Conservation (phyloP, 2,329 filamentous ascomycete genomes). For the Colletotrichum tofieldiae region DNA sequence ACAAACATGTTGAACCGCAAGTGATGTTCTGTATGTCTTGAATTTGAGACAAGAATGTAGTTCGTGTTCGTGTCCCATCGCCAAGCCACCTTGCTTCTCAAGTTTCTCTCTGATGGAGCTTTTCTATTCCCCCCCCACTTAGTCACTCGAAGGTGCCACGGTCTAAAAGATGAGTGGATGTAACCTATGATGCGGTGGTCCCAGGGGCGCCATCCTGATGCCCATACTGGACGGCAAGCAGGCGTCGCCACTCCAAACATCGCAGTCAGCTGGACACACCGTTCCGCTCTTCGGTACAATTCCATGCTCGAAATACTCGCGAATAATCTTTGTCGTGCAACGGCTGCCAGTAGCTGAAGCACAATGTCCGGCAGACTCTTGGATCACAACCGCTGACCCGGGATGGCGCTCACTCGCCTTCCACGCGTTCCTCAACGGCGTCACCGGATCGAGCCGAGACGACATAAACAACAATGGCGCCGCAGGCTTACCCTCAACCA, state of each 20-base stretch:
- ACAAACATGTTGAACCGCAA: too few relatives aligned
- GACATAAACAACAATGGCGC: conserved; percentile 62
- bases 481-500: conserved; percentile 51
- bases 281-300: conserved; percentile 47
- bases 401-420: conserved; percentile 48
- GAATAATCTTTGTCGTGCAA: conserved; percentile 45
- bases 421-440: conserved; percentile 58
- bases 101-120: too few relatives aligned
- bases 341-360: conserved; percentile 40
- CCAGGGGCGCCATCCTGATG: background rate
- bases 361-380: conserved; percentile 51
- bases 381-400: conserved; percentile 50
- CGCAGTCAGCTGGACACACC: conserved; percentile 45
- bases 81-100: background rate
- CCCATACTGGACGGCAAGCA: conserved; percentile 22
- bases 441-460: conserved; percentile 62
- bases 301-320: conserved; percentile 51
- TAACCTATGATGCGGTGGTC: background rate
- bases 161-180: background rate
- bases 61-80: background rate
- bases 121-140: too few relatives aligned
- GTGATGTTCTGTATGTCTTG: background rate
- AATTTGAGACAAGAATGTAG: background rate
- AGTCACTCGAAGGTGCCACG: rapidly evolving
- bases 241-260: conserved; percentile 39